Conservation (phyloP, 495 filamentous ascomycete genomes). For the Penicillium fimorum region DNA sequence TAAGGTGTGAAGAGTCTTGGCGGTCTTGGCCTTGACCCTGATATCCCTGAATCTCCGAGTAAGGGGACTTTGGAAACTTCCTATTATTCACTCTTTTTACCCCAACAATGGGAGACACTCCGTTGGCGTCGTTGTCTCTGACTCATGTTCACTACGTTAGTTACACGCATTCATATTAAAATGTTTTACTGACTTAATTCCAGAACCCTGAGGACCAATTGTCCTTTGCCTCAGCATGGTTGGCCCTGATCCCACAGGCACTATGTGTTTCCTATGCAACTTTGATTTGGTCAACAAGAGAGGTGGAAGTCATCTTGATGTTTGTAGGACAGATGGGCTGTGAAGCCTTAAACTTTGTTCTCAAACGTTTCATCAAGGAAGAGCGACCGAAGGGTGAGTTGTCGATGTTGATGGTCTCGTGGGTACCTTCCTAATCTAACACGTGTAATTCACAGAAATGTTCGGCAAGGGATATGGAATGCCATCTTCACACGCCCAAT, state of each 20-base stretch:
- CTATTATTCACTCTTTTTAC: background rate
- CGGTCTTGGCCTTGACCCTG: background rate
- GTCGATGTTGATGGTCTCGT: background rate
- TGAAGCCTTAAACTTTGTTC: slow-evolving; percentile 85
- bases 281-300: slow-evolving; percentile 83
- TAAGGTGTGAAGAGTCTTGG: background rate
- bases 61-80: background rate
- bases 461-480: slow-evolving; percentile 95
- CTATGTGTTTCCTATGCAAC: slow-evolving; percentile 87
- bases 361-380: slow-evolving; percentile 90
- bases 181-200: slow-evolving; percentile 14
- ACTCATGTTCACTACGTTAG: slow-evolving; percentile 96
- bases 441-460: slow-evolving; percentile 53
- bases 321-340: slow-evolving; percentile 89
- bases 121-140: slow-evolving; percentile 83
- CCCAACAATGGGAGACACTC: slow-evolving; percentile 60
- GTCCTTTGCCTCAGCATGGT: slow-evolving; percentile 86
- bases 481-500: slow-evolving; percentile 98
- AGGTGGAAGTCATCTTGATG: slow-evolving; percentile 86
- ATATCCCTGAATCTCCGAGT: background rate
- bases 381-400: slow-evolving; percentile 73
- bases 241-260: slow-evolving; percentile 88
- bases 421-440: slow-evolving; percentile 1
- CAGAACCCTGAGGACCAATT: slow-evolving; percentile 85
- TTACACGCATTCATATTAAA: background rate